phyloP scores from a whole-genome alignment of 1,284 basidiomycete species.

The Cronartium ribicola region DNA sequence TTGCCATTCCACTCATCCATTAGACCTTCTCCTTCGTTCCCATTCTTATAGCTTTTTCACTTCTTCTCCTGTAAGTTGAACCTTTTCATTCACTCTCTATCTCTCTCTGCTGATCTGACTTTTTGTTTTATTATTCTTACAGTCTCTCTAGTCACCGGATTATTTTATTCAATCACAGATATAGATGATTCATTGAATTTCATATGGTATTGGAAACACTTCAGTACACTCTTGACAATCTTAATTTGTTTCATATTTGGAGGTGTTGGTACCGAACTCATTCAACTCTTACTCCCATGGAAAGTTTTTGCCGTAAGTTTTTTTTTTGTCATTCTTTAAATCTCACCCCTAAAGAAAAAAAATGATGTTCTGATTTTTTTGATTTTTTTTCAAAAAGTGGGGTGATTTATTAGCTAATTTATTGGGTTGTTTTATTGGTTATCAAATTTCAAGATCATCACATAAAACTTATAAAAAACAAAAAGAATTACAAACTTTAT shows the following conservation, averaged over 20 bases:
- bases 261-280: conserved; percentile 24
- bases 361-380: background rate
- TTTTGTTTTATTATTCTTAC: background rate
- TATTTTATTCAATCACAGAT: conserved; percentile 37
- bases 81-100: conserved; percentile 1
- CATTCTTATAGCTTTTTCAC: conserved; percentile 32
- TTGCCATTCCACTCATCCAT: background rate
- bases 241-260: conserved; percentile 38
- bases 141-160: conserved; percentile 24
- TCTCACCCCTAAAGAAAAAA: no score
- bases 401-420: conserved; percentile 38
- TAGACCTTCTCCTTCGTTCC: background rate
- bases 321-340: background rate
- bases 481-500: conserved; percentile 32
- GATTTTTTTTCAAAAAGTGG: conserved; percentile 13
- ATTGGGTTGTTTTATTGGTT: conserved; percentile 30
- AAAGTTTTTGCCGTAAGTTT: conserved; percentile 34
- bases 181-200: conserved; percentile 26
- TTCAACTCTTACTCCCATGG: conserved; percentile 35
- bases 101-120: background rate
- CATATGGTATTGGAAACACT: conserved; percentile 42
- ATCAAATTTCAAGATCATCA: conserved; percentile 19
- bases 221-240: conserved; percentile 25
- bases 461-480: conserved; percentile 20
- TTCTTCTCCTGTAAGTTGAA: conserved; percentile 27